A percentile compares a stretch with the other conserved stretches of the same genome.
These are phyloP conservation scores for Coprinopsis sp. DNA, from an alignment of 768 basidiomycete species.

Conservation along the genomic window DNA sequence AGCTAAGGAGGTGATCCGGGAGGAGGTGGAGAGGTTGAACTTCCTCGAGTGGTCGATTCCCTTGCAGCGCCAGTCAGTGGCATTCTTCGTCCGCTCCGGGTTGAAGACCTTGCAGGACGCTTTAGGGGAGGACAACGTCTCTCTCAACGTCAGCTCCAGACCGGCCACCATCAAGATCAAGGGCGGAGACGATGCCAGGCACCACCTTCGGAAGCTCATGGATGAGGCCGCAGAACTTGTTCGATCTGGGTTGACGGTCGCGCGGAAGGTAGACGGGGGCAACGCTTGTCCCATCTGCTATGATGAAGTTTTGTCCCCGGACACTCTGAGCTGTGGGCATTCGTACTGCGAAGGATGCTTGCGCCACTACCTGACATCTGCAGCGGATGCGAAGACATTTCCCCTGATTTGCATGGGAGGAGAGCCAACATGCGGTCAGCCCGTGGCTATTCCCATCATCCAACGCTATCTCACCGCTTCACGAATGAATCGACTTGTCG, in stretches of 20 bases:
- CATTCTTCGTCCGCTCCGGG: slow-evolving; percentile 49
- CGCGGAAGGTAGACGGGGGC: slow-evolving; percentile 6
- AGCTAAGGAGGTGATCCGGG: slow-evolving; percentile 41
- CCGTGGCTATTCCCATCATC: slow-evolving; percentile 52
- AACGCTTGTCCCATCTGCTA: slow-evolving; percentile 52
- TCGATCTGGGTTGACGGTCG: background rate
- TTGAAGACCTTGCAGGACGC: slow-evolving; percentile 46
- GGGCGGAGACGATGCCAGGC: slow-evolving; percentile 53
- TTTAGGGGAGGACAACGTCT: slow-evolving; percentile 51
- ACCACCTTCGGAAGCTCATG: slow-evolving; percentile 40
- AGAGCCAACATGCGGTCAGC: slow-evolving; percentile 46
- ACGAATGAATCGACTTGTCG: slow-evolving; percentile 50
- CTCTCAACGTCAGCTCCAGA: slow-evolving; percentile 34
- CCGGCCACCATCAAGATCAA: slow-evolving; percentile 42
- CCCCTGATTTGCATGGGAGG: slow-evolving; percentile 63
- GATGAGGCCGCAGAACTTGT: slow-evolving; percentile 20
- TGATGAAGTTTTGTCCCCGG: slow-evolving; percentile 36
- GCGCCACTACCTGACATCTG: slow-evolving; percentile 41
- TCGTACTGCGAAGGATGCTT: slow-evolving; percentile 47
- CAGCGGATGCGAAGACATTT: slow-evolving; percentile 40
- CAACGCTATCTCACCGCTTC: slow-evolving; percentile 43
- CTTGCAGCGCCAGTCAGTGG: slow-evolving; percentile 30
- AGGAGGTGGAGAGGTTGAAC: slow-evolving; percentile 43
- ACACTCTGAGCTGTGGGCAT: slow-evolving; percentile 45
- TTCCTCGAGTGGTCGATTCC: slow-evolving; percentile 29